A percentile compares a stretch with the other conserved stretches of the same genome.
Evolutionary conservation across 139 green algal species (phyloP).

Genomic region (Coelastrella sp.): DNA sequence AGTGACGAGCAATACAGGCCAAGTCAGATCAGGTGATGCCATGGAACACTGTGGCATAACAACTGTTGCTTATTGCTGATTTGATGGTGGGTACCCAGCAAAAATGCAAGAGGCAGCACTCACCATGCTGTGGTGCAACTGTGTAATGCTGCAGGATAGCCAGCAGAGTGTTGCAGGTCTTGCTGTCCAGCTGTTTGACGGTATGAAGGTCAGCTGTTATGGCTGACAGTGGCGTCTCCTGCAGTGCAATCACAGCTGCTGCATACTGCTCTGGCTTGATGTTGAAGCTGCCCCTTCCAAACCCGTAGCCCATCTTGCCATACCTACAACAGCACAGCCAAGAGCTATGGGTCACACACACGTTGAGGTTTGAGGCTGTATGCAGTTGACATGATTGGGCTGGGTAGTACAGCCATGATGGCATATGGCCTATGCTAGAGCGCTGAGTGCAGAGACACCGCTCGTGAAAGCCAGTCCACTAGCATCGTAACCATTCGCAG

Average conservation of each 20-base stretch:
- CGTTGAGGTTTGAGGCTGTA: too few species aligned
- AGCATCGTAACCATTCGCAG: too few species aligned
- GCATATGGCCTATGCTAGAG: too few species aligned
- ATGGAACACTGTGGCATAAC: neutral
- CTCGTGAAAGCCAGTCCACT: too few species aligned
- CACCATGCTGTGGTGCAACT: conserved; percentile 31
- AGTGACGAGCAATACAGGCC: too few species aligned
- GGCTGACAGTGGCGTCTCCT: conserved; percentile 53
- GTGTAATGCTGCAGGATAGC: conserved; percentile 72
- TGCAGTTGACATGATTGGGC: too few species aligned
- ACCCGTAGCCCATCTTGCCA: conserved; percentile 92
- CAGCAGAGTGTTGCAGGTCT: neutral
- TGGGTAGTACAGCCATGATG: neutral
- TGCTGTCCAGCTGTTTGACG: conserved; percentile 32
- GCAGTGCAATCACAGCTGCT: conserved; percentile 62
- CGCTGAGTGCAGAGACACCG: too few species aligned
- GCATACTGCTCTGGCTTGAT: conserved; percentile 72
- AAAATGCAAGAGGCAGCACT: neutral
- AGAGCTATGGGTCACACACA: too few species aligned
- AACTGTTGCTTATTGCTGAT: neutral
- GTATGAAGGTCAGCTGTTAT: conserved; percentile 72
- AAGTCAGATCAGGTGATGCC: too few species aligned
- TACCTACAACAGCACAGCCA: conserved; percentile 71
- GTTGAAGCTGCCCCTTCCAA: conserved; percentile 90
- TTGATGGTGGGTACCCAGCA: neutral